A percentile compares a stretch with the other conserved stretches of the same genome.
Conservation (phyloP, 2,329 filamentous ascomycete species). For the Colletotrichum sp. region DNA sequence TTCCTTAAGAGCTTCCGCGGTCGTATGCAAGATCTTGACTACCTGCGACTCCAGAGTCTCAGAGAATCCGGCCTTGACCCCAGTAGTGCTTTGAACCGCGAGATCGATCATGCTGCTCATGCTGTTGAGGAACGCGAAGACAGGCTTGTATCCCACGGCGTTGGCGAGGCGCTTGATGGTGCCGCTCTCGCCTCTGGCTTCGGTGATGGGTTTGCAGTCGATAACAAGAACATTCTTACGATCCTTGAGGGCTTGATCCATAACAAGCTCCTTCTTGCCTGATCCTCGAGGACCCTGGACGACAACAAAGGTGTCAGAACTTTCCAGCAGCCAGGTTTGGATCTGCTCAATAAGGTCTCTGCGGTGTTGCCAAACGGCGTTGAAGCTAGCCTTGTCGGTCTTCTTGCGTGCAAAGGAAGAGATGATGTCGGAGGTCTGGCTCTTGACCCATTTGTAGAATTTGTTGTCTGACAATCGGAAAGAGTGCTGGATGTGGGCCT, state of each 20-base stretch:
- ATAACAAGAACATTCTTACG: slow-evolving; percentile 81
- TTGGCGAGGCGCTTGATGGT: slow-evolving; percentile 83
- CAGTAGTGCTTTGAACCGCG: slow-evolving; percentile 91
- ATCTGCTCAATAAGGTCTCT: slow-evolving; percentile 83
- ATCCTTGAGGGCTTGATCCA: slow-evolving; percentile 81
- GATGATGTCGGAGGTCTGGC: slow-evolving; percentile 71
- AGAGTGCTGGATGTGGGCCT: slow-evolving; percentile 80
- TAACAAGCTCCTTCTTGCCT: slow-evolving; percentile 85
- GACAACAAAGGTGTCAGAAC: slow-evolving; percentile 89
- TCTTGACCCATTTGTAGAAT: slow-evolving; percentile 81
- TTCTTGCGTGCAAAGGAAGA: slow-evolving; percentile 62
- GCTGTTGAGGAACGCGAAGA: slow-evolving; percentile 97
- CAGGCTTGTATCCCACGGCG: slow-evolving; percentile 87
- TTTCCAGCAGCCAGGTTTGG: slow-evolving; percentile 85
- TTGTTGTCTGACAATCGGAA: slow-evolving; percentile 76
- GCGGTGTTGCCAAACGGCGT: slow-evolving; percentile 87
- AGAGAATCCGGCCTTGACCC: slow-evolving; percentile 92
- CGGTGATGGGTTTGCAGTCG: slow-evolving; percentile 92
- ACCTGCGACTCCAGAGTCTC: slow-evolving; percentile 91
- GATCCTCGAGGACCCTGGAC: slow-evolving; percentile 91
- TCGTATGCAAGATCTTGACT: slow-evolving; percentile 87
- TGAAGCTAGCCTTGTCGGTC: slow-evolving; percentile 71
- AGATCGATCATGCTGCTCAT: slow-evolving; percentile 92
- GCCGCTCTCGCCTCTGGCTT: slow-evolving; percentile 84
- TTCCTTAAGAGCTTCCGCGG: slow-evolving; percentile 77